Base-by-base conservation (phyloP, 345 rosid genomes). In the Boechera stricta region DNA sequence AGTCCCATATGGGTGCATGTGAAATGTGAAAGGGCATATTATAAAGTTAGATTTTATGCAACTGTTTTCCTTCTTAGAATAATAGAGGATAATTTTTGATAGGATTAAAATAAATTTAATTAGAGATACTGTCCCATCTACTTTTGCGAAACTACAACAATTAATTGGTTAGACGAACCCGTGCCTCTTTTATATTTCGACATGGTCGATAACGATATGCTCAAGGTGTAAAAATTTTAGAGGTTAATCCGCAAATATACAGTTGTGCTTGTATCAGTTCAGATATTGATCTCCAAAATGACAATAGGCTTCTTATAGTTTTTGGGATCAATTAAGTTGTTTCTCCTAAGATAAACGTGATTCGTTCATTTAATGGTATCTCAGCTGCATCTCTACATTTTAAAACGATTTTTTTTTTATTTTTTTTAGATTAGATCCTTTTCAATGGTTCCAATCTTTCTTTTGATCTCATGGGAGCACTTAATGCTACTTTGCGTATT, bases 1-100 rank as follows among this genome's bases (percentile, higher is more conserved):
- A 48, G 32, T 21, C 54, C 63, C 72, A 72, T 72, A 72, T 77
- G 77, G 73, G 67, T 72, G 77, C 81, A 77, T 77, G 81, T 77
- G 81, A 72, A 71, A 18, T 65, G 18, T 62, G 58, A 49, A 48
- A 55, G 52, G 2, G 26, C 59, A 63, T 33, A 77, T 56, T 28
- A 45, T 29, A 77, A 71, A 77, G 67, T 29, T 77, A 29, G 72
- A 10, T 47, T 21, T 33, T 64, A 11, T 28, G 29, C 68, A 45
- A 65, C 64, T 56, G 56, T 48, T 56, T 64, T 11, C 28, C 5
- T 56, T 55, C 36, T 44, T 52, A 7, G 4, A 62, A 64, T 63
- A 71, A 71, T 63, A 33, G 47, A 63, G 54, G 72, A 26, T 35
- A 12, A 28, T 24, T 69, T 69, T 63, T 62, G 49, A 45, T 11